phyloP scores from a whole-genome alignment of 164 flowering plant genomes.

The Liriodendron chinense region DNA sequence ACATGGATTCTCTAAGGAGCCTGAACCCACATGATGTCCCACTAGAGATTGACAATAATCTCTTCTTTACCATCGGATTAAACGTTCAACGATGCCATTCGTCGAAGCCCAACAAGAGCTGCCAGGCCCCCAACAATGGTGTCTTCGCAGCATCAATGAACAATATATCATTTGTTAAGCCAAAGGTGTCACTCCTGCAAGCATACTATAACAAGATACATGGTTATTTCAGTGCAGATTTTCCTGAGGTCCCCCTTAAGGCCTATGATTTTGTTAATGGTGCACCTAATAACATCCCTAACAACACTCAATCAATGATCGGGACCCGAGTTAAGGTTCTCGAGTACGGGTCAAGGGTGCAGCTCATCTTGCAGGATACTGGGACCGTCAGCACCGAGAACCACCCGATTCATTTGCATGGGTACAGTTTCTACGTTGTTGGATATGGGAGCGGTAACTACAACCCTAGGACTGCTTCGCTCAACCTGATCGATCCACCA shows the following conservation, averaged over 20 bases:
- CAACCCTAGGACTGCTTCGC: slow-evolving; percentile 36
- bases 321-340: slow-evolving; percentile 58
- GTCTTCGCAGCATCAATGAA: slow-evolving; percentile 61
- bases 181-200: slow-evolving; percentile 48
- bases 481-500: slow-evolving; percentile 67
- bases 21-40: slow-evolving; percentile 38
- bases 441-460: slow-evolving; percentile 65
- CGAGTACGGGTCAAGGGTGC: slow-evolving; percentile 53
- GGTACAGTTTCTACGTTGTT: slow-evolving; percentile 67
- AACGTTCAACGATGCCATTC: slow-evolving; percentile 47
- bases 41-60: slow-evolving; percentile 39
- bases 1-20: slow-evolving; percentile 60
- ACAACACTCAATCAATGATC: slow-evolving; percentile 37
- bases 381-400: slow-evolving; percentile 58
- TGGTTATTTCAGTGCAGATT: slow-evolving; percentile 52
- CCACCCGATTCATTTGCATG: slow-evolving; percentile 81
- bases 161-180: slow-evolving; percentile 49
- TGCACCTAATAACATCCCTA: slow-evolving; percentile 55
- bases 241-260: slow-evolving; percentile 49
- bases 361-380: slow-evolving; percentile 62
- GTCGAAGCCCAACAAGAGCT: slow-evolving; percentile 39
- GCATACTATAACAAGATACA: slow-evolving; percentile 44
- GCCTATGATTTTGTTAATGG: slow-evolving; percentile 61
- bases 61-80: slow-evolving; percentile 59
- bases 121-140: slow-evolving; percentile 44